Evolutionary conservation across 768 basidiomycete species (phyloP), one percentile per base, ranked within the genome.

Genomic region (Russula sp.): DNA sequence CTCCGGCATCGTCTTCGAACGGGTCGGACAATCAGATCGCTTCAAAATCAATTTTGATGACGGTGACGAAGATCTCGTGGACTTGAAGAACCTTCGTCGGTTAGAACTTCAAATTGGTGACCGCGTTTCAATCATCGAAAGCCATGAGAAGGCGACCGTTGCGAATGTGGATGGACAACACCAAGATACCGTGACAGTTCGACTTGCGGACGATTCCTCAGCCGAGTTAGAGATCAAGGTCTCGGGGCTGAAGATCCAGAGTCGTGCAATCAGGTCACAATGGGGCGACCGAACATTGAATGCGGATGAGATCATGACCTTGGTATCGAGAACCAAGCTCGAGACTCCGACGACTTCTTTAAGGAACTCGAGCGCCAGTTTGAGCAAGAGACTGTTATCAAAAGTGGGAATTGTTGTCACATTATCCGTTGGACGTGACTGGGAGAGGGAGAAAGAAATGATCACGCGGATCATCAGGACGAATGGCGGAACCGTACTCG

Each of bases 1-100:
- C 71, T 73, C 83, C 20, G 91, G 89, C 18, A 77, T 74, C 40
- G 79, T 89, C 30, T 71, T 83, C 77, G 20, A 63, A 65, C 55
- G 67, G 72, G 57, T 61, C 67, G 26, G 69, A 52, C 28, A 71
- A 71, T 30, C 71, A 69, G 36, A 71, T 69, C 72, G 66, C 46
- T 87, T 83, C 72, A 57, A 69, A 30, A 72, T 93, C 68, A 75
- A 76, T n/a, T 93, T 91, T 71, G 90, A 92, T 69, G 90, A 92
- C 70, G 75, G 71, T 3, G 80, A 79, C 2, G 72, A 79, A 22
- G 80, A 76, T 22, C 71, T 71, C 2, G 77, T 90, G 42, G 78
- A 76, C 32, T 67, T 83, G 18, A 77, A 79, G 26, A 77, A 84
- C 42, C 77, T 92, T 71, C 84, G 90, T 34, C 71, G 70, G 7